These are phyloP conservation scores for Spinacia oleracea DNA, from an alignment of 179 eudicot species.

Conservation along the genomic window DNA sequence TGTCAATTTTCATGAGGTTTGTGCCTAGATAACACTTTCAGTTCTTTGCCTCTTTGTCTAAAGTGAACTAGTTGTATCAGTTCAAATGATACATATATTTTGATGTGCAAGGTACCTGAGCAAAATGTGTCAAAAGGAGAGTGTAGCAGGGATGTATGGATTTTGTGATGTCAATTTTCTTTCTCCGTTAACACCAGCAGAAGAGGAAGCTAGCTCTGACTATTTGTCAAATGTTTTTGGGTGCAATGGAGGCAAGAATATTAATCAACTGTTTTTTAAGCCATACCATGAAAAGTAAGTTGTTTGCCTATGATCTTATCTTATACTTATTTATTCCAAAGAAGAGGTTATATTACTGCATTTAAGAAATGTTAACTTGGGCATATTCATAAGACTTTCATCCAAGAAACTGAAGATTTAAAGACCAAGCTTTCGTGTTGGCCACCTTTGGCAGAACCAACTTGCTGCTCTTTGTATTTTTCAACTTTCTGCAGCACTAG, in stretches of 20 bases:
- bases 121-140: background rate
- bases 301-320: background rate
- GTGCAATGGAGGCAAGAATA: background rate
- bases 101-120: slow-evolving; percentile 5
- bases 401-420: no score
- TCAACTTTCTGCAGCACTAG: slow-evolving; percentile 64
- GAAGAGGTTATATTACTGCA: no score
- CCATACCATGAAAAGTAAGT: background rate
- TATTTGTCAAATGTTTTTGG: background rate
- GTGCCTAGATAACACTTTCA: background rate
- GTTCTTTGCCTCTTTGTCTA: background rate
- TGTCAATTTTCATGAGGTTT: no score
- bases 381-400: no score
- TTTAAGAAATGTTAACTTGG: no score
- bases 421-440: no score
- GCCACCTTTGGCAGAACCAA: no score
- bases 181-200: background rate
- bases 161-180: background rate
- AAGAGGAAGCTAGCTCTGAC: background rate
- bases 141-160: background rate
- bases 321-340: no score
- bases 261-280: background rate
- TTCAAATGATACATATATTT: background rate
- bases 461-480: no score
- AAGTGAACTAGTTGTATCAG: no score